Percentiles rank a stretch among this genome's conserved stretches.
Evolutionary conservation across 2,329 filamentous ascomycete species (phyloP).

Genomic region (Epichloe baconii): DNA sequence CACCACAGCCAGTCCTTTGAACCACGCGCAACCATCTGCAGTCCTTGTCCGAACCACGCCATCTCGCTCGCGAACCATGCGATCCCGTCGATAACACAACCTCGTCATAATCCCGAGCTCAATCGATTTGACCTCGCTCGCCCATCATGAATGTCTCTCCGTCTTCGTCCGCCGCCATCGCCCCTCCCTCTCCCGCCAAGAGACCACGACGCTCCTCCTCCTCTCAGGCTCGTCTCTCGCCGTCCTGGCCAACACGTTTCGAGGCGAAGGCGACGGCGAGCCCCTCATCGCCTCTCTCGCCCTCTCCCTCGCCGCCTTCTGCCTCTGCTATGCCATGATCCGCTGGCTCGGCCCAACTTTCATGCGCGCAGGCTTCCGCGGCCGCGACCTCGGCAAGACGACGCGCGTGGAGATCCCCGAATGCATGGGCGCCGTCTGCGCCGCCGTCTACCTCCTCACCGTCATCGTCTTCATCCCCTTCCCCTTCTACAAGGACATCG

Average conservation of each 20-base stretch:
- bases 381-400: conserved; percentile 68
- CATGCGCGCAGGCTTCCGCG: conserved; percentile 76
- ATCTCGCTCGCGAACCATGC: not conserved
- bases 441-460: conserved; percentile 78
- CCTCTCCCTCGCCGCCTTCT: conserved; percentile 74
- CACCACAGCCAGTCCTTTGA: too few species aligned
- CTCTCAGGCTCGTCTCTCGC: conserved; percentile 57
- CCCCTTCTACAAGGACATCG: conserved; percentile 96
- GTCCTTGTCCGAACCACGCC: too few species aligned
- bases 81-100: too few species aligned
- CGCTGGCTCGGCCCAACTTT: conserved; percentile 88
- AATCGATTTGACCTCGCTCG: not conserved
- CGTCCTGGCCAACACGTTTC: conserved; percentile 69
- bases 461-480: conserved; percentile 92
- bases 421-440: conserved; percentile 90
- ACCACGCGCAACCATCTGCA: too few species aligned
- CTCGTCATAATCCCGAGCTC: too few species aligned
- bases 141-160: conserved; percentile 1
- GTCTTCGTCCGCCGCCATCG: not conserved
- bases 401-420: conserved; percentile 72
- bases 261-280: conserved; percentile 73
- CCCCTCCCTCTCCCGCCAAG: conserved; percentile 33
- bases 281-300: conserved; percentile 81
- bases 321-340: conserved; percentile 72
- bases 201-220: conserved; percentile 43